phyloP scores from a whole-genome alignment of 176 grass and related monocot genomes.

The Aegilops longissima region DNA sequence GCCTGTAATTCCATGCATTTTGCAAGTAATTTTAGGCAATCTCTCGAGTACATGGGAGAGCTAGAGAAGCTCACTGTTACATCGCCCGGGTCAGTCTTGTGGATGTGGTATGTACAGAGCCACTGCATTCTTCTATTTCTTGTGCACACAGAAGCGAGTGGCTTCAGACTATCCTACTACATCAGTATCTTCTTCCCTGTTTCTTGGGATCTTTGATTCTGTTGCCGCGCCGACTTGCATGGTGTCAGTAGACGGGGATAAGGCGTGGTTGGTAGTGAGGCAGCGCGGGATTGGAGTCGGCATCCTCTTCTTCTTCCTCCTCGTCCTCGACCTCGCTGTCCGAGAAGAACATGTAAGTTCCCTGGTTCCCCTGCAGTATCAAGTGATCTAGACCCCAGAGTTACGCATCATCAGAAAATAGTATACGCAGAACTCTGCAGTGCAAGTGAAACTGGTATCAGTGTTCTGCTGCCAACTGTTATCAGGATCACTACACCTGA shows the following conservation, averaged over 20 bases:
- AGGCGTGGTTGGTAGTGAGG: background rate
- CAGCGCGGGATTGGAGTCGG: background rate
- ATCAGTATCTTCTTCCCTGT: background rate
- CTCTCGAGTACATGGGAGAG: constrained; percentile 10
- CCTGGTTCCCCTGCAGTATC: constrained; percentile 47
- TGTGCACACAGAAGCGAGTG: constrained; percentile 38
- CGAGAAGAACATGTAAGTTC: constrained; percentile 9
- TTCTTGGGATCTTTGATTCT: background rate
- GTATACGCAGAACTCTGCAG: constrained; percentile 20
- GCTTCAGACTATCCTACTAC: constrained; percentile 38
- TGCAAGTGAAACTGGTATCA: background rate
- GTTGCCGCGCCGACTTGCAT: background rate
- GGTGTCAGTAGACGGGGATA: constrained; percentile 43
- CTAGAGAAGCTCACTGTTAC: constrained; percentile 9
- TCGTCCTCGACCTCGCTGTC: background rate
- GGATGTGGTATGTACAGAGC: constrained; percentile 33
- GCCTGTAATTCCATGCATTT: background rate
- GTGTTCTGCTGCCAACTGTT: background rate
- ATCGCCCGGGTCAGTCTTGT: constrained; percentile 15
- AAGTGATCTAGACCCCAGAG: constrained; percentile 52
- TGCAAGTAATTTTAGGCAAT: background rate
- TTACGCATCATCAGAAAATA: constrained; percentile 35
- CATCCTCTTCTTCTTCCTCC: background rate
- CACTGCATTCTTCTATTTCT: constrained; percentile 42
- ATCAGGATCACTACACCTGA: background rate